Evolutionary conservation across 345 rosid species (phyloP).

Genomic region (Boechera divaricarpa): DNA sequence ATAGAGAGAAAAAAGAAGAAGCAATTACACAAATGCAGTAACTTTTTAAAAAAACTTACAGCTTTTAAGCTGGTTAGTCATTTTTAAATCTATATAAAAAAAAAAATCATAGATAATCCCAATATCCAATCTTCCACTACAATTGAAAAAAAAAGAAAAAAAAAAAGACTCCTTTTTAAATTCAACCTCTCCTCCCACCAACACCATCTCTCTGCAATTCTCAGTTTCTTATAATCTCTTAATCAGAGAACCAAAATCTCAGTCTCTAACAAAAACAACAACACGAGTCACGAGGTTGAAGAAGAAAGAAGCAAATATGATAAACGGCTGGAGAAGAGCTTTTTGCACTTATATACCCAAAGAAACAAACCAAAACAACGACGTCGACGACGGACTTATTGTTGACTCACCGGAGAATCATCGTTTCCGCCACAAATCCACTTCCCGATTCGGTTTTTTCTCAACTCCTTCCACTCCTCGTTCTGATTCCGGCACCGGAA

Average conservation of each 20-base stretch:
- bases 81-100: neutral
- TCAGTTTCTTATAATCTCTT: conserved; percentile 15
- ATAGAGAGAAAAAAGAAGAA: neutral
- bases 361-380: conserved; percentile 40
- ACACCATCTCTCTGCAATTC: conserved; percentile 11
- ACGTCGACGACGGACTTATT: conserved; percentile 1
- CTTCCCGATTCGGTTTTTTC: conserved; percentile 66
- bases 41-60: neutral
- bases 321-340: conserved; percentile 88
- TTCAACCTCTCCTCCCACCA: conserved; percentile 36
- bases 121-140: conserved; percentile 37
- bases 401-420: conserved; percentile 40
- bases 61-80: neutral
- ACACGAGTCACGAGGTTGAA: conserved; percentile 33
- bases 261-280: conserved; percentile 21
- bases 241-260: conserved; percentile 21
- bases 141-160: neutral
- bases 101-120: conserved; percentile 16
- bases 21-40: conserved; percentile 15
- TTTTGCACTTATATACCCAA: conserved; percentile 83
- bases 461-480: conserved; percentile 84
- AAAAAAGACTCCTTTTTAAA: conserved; percentile 15
- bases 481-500: conserved; percentile 53
- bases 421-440: conserved; percentile 50
- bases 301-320: conserved; percentile 52